phyloP scores from a whole-genome alignment of 139 green algal genomes.

The Astrephomene gubernaculifera region DNA sequence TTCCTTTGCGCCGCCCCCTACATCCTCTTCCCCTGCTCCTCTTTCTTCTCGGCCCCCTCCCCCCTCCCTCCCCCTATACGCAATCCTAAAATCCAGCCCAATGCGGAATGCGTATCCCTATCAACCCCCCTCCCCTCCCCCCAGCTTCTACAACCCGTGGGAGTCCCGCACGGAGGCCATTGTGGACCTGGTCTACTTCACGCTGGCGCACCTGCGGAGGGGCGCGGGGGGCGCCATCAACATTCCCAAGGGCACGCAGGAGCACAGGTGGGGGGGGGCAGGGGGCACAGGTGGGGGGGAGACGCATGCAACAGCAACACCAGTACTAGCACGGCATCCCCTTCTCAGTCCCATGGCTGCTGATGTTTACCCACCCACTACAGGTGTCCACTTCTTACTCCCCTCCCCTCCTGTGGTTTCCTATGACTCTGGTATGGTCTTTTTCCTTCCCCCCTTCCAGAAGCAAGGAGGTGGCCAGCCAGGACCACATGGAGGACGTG shows the following conservation, averaged over 20 bases:
- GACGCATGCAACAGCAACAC: too few relatives aligned
- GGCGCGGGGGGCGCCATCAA: slow-evolving; percentile 41
- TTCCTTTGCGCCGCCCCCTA: too few relatives aligned
- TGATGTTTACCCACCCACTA: too few relatives aligned
- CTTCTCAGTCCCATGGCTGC: too few relatives aligned
- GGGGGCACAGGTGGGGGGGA: too few relatives aligned
- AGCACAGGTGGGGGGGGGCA: slow-evolving; percentile 40
- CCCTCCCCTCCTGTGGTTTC: not conserved
- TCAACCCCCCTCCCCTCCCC: not conserved
- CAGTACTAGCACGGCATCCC: too few relatives aligned
- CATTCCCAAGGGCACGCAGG: slow-evolving; percentile 63
- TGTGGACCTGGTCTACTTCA: slow-evolving; percentile 74
- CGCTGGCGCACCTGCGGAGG: slow-evolving; percentile 60
- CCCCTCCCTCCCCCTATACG: too few relatives aligned
- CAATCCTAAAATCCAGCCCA: too few relatives aligned
- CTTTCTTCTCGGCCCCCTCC: too few relatives aligned
- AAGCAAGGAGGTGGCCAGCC: slow-evolving; percentile 55
- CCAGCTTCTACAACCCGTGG: slow-evolving; percentile 64
- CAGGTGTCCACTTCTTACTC: too few relatives aligned
- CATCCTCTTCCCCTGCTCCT: too few relatives aligned
- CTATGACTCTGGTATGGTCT: not conserved
- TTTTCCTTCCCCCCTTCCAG: slow-evolving; percentile 18
- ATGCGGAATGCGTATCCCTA: too few relatives aligned
- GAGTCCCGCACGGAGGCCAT: slow-evolving; percentile 61
- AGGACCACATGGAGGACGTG: slow-evolving; percentile 66